Percentiles rank a stretch among this genome's conserved stretches.
Conservation (phyloP, 495 filamentous ascomycete species). For the Parachaetomium inaequale region DNA sequence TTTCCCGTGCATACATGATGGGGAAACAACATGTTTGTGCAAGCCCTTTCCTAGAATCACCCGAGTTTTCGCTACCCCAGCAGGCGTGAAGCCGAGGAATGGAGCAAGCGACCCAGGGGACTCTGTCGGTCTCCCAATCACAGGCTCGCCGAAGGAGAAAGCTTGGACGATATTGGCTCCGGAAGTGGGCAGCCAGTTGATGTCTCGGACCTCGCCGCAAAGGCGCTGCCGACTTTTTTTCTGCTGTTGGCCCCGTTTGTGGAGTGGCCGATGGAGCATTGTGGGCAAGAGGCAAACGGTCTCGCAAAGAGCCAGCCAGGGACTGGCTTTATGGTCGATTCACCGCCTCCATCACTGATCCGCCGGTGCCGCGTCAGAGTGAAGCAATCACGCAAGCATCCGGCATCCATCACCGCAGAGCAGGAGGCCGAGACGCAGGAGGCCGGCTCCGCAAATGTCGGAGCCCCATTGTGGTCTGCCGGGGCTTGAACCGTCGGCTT, state of each 20-base stretch:
- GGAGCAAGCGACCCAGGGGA: background rate
- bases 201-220: conserved; percentile 4
- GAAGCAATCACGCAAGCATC: background rate
- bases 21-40: conserved; percentile 4
- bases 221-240: background rate
- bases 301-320: background rate
- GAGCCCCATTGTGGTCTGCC: background rate
- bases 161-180: background rate
- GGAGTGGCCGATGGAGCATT: conserved; percentile 12
- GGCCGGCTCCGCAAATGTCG: conserved; percentile 1
- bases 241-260: background rate
- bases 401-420: background rate
- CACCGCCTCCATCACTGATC: conserved; percentile 5
- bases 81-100: background rate
- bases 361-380: background rate
- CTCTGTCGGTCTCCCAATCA: background rate
- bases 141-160: background rate
- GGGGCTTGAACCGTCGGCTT: conserved; percentile 13
- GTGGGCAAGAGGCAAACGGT: conserved; percentile 6
- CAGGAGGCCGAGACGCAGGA: conserved; percentile 8
- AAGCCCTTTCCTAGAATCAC: conserved; percentile 7
- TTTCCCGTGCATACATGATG: background rate
- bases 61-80: background rate
- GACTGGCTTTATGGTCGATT: conserved; percentile 1
- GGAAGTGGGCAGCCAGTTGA: background rate